Conservation (phyloP, 2,329 filamentous ascomycete genomes). For the Pleurostoma richardsiae region DNA sequence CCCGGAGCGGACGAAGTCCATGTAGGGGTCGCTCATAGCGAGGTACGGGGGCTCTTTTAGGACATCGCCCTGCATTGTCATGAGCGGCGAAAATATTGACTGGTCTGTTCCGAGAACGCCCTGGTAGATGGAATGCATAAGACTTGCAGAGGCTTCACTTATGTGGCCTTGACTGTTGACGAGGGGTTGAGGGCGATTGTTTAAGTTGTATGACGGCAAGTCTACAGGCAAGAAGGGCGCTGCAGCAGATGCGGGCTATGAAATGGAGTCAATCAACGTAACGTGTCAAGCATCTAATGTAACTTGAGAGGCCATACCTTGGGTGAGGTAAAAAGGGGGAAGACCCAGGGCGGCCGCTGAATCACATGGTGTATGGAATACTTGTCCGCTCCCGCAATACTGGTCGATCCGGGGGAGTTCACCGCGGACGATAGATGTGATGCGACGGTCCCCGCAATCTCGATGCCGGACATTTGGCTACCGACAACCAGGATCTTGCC, state of each 20-base stretch:
- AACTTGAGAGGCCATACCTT: slow-evolving; percentile 28
- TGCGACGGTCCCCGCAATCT: slow-evolving; percentile 69
- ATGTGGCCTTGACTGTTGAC: slow-evolving; percentile 62
- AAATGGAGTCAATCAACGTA: slow-evolving; percentile 15
- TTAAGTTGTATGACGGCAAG: slow-evolving; percentile 65
- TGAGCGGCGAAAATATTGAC: slow-evolving; percentile 37
- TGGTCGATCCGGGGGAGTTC: slow-evolving; percentile 42
- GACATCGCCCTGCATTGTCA: slow-evolving; percentile 31
- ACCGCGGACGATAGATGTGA: slow-evolving; percentile 62
- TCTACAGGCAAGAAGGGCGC: slow-evolving; percentile 69
- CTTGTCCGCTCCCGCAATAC: slow-evolving; percentile 35
- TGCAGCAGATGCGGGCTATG: slow-evolving; percentile 36
- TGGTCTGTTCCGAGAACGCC: slow-evolving; percentile 49
- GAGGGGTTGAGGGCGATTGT: slow-evolving; percentile 53
- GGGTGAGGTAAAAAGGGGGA: slow-evolving; percentile 54
- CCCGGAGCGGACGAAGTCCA: slow-evolving; percentile 66
- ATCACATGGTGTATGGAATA: slow-evolving; percentile 64
- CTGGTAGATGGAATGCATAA: slow-evolving; percentile 46
- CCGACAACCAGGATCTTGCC: slow-evolving; percentile 70
- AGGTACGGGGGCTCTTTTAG: slow-evolving; percentile 56
- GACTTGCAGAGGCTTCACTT: slow-evolving; percentile 48
- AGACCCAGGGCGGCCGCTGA: slow-evolving; percentile 66
- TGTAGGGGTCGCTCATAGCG: slow-evolving; percentile 66
- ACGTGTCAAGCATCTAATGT: neutral
- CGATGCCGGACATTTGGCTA: slow-evolving; percentile 77